Percentiles rank a stretch among this genome's conserved stretches.
phyloP scores from a whole-genome alignment of 2,329 filamentous ascomycete genomes.

The Cercospora sp. region DNA sequence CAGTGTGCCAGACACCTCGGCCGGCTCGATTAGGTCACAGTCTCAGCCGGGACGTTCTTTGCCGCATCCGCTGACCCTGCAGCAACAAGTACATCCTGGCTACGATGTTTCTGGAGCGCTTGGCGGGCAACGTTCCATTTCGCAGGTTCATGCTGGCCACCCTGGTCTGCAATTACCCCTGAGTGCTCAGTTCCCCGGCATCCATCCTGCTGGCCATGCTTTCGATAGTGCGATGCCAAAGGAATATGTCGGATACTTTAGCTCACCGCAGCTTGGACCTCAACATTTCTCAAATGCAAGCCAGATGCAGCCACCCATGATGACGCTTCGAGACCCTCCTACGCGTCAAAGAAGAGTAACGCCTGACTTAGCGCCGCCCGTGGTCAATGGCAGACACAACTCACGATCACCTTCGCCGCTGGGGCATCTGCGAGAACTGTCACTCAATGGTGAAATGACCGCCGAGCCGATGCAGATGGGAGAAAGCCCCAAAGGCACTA shows the following conservation, averaged over 20 bases:
- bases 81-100: constrained; percentile 42
- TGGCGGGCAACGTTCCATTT: constrained; percentile 23
- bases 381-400: constrained; percentile 34
- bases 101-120: constrained; percentile 43
- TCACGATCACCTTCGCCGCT: constrained; percentile 52
- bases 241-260: constrained; percentile 54
- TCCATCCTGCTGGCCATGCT: constrained; percentile 24
- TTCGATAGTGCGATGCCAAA: constrained; percentile 46
- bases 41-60: constrained; percentile 52
- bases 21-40: constrained; percentile 49
- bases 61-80: constrained; percentile 43
- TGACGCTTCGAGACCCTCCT: constrained; percentile 44
- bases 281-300: constrained; percentile 34
- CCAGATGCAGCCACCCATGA: constrained; percentile 40
- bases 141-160: constrained; percentile 33
- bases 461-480: constrained; percentile 19
- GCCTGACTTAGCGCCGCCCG: constrained; percentile 44
- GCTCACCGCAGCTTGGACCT: constrained; percentile 44
- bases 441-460: constrained; percentile 33
- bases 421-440: constrained; percentile 45
- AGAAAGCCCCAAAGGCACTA: constrained; percentile 27
- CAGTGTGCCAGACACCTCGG: constrained; percentile 46
- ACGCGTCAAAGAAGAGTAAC: constrained; percentile 46
- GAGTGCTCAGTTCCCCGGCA: constrained; percentile 25
- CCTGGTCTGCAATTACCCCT: constrained; percentile 31